A percentile compares a stretch with the other conserved stretches of the same genome.
Evolutionary conservation across 139 green algal genomes (phyloP).

Genomic region (Volvox reticuliferus): DNA sequence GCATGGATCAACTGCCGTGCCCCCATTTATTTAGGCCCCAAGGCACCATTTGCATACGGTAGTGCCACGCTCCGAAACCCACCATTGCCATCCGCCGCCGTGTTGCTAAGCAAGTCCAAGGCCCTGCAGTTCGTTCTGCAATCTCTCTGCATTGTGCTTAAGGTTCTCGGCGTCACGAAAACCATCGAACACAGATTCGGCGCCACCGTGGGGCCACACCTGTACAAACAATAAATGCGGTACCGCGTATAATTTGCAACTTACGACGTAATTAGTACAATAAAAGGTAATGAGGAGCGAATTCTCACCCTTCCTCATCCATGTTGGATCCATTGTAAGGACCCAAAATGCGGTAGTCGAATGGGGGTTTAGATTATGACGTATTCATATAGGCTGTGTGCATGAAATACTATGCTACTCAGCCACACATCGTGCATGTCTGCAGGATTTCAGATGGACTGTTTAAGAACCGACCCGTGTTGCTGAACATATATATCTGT

Average conservation of each 20-base stretch:
- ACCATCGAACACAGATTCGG: neutral
- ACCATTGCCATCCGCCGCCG: no score
- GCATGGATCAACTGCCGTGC: no score
- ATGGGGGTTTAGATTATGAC: neutral
- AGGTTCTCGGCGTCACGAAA: neutral
- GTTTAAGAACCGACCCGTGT: no score
- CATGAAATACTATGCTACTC: no score
- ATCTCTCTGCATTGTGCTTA: neutral
- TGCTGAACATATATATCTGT: no score
- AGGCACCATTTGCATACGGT: no score
- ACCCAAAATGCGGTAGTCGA: neutral
- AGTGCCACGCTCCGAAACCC: no score
- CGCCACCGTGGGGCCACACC: neutral
- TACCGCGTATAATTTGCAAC: neutral
- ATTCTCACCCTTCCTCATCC: no score
- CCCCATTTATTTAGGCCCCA: no score
- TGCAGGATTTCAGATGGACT: no score
- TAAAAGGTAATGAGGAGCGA: neutral
- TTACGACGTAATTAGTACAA: neutral
- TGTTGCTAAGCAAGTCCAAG: neutral
- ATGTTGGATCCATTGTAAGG: neutral
- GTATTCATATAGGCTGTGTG: no score
- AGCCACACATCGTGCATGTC: no score
- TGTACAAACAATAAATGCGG: neutral
- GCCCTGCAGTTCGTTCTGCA: neutral